A percentile compares a stretch with the other conserved stretches of the same genome.
Conservation (phyloP, 768 basidiomycete species). For the Mycena maculata region DNA sequence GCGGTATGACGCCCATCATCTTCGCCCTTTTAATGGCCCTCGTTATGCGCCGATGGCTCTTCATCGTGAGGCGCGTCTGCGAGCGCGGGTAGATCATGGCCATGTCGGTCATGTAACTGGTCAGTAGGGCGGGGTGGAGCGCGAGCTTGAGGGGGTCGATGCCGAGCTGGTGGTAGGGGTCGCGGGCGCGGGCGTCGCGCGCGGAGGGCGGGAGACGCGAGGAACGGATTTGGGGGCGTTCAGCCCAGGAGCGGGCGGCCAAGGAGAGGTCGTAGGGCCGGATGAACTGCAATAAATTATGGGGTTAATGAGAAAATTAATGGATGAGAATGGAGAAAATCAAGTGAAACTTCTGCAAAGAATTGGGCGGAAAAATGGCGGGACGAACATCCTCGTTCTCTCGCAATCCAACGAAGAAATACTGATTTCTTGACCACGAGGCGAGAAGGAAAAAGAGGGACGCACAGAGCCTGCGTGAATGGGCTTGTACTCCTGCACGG, state of each 20-base stretch:
- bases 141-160: conserved; percentile 82
- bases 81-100: conserved; percentile 82
- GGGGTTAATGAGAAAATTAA: too few species aligned
- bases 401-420: too few species aligned
- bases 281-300: conserved; percentile 57
- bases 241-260: conserved; percentile 47
- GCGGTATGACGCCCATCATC: conserved; percentile 89
- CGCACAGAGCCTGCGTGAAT: conserved; percentile 40
- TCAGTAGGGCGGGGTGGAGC: conserved; percentile 68
- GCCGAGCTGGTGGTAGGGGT: conserved; percentile 77
- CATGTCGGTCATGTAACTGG: conserved; percentile 75
- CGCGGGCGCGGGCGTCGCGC: conserved; percentile 65
- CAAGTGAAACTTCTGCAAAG: too few species aligned
- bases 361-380: too few species aligned
- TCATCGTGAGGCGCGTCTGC: conserved; percentile 78
- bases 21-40: conserved; percentile 91
- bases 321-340: too few species aligned
- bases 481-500: conserved; percentile 26
- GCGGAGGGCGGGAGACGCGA: conserved; percentile 66
- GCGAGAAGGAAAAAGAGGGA: too few species aligned
- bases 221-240: conserved; percentile 39
- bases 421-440: too few species aligned
- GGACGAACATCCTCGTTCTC: too few species aligned
- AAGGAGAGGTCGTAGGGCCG: conserved; percentile 58
- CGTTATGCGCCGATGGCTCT: conserved; percentile 80